Conservation (phyloP, 2,329 filamentous ascomycete species). For the Cordyceps cicadae region DNA sequence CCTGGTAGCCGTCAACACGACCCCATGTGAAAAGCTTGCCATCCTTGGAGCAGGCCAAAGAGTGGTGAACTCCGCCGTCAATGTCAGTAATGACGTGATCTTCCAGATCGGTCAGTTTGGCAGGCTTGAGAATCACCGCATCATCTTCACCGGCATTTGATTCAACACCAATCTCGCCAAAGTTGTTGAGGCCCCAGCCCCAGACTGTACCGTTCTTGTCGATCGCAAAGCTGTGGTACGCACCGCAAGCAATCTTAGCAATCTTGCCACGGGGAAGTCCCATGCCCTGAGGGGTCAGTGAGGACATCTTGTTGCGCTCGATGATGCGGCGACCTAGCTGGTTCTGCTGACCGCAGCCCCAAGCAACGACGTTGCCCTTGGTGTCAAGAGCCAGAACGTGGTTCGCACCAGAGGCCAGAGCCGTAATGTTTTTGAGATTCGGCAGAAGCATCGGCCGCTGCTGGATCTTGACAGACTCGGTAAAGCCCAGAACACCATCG, state of each 20-base stretch:
- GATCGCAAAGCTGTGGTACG: slow-evolving; percentile 77
- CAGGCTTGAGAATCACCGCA: slow-evolving; percentile 64
- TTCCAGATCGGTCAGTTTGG: slow-evolving; percentile 55
- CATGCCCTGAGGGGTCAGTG: slow-evolving; percentile 52
- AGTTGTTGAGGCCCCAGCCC: slow-evolving; percentile 82
- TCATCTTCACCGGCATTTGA: slow-evolving; percentile 45
- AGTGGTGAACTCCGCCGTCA: slow-evolving; percentile 67
- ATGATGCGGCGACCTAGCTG: slow-evolving; percentile 53
- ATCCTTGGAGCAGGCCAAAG: slow-evolving; percentile 50
- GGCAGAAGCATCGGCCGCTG: slow-evolving; percentile 46
- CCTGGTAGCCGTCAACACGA: slow-evolving; percentile 43
- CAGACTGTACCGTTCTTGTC: slow-evolving; percentile 63
- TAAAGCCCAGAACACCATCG: slow-evolving; percentile 59
- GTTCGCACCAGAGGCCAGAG: slow-evolving; percentile 60
- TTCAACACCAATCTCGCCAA: slow-evolving; percentile 65
- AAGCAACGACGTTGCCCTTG: slow-evolving; percentile 57
- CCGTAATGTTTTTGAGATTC: slow-evolving; percentile 56
- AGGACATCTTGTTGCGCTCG: slow-evolving; percentile 53
- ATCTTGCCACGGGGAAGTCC: slow-evolving; percentile 52
- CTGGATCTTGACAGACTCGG: slow-evolving; percentile 42
- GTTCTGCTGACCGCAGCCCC: slow-evolving; percentile 64
- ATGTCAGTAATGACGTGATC: slow-evolving; percentile 59
- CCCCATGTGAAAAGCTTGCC: slow-evolving; percentile 55
- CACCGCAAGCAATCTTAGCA: slow-evolving; percentile 49
- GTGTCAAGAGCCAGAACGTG: slow-evolving; percentile 61